Evolutionary conservation across 768 basidiomycete genomes (phyloP), one percentile per base, ranked within the genome.

Genomic region (Tremella mesenterica): DNA sequence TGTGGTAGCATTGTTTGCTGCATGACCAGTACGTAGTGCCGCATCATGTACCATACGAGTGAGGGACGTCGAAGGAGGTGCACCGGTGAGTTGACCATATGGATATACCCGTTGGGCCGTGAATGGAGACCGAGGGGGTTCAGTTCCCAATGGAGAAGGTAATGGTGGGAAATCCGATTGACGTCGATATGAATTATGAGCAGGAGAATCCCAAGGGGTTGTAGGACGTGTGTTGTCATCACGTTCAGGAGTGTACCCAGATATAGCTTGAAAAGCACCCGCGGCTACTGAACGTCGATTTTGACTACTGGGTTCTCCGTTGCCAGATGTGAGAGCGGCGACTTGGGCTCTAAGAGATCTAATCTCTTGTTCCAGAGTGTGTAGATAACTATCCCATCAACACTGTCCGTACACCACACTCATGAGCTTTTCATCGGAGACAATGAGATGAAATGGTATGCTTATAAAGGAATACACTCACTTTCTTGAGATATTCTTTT

Each of bases 401-500:
- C 29, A 27, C 43, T 12, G 41, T 10, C 41, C 41, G n/a, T n/a
- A n/a, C n/a, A n/a, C n/a, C 29, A n/a, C 8, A 33, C 7, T 33
- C 12, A 23, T 8, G n/a, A 12, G 30, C 16, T 12, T 23, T 12
- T 28, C 21, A 47, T 49, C 45, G 26, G 25, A 14, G 13, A 47
- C 20, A 43, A 21, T 39, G 45, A 34, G n/a, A n/a, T n/a, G 18
- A 34, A 41, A 23, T 41, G 14, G 6, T 18, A 23, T 5, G 26
- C 9, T 16, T 7, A 45, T n/a, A 26, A 45, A 45, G n/a, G 12
- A 31, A 30, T 18, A 6, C n/a, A 61, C 70, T 54, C 43, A 72
- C 72, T 72, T 74, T 59, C 73, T 55, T 14, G 71, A 72, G 7
- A 74, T 64, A 52, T 74, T 74, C 36, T 70, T 70, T 59, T 74